phyloP scores from a whole-genome alignment of 2,329 filamentous ascomycete genomes.

The Exophiala calicioides region DNA sequence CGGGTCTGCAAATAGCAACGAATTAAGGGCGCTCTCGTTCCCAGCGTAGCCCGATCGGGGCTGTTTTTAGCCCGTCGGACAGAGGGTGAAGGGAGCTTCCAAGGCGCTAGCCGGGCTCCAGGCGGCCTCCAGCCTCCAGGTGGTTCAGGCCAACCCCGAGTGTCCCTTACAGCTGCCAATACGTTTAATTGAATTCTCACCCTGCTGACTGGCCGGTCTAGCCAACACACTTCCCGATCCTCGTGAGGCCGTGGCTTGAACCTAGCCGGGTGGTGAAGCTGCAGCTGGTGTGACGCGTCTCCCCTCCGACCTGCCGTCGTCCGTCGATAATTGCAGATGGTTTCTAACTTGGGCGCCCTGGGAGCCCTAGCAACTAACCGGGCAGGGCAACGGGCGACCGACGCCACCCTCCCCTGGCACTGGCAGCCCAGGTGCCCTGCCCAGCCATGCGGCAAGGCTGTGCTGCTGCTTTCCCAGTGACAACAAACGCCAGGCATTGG shows the following conservation, averaged over 20 bases:
- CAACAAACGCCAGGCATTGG: not conserved
- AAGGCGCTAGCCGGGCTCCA: not conserved
- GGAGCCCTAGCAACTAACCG: no score
- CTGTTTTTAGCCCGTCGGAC: constrained; percentile 3
- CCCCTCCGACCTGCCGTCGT: constrained; percentile 23
- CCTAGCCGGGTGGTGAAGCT: no score
- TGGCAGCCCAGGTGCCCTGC: constrained; percentile 9
- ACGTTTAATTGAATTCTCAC: no score
- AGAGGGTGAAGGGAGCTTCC: not conserved
- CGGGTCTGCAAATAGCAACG: constrained; percentile 22
- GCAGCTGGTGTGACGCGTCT: constrained; percentile 20
- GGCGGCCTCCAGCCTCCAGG: not conserved
- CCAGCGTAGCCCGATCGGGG: constrained; percentile 9
- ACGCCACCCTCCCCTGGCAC: no score
- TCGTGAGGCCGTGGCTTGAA: no score
- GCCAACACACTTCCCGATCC: not conserved
- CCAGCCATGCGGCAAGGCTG: constrained; percentile 23
- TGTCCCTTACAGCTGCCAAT: no score
- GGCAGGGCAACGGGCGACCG: no score
- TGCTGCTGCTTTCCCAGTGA: no score
- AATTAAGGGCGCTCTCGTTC: constrained; percentile 5
- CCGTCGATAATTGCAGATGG: no score
- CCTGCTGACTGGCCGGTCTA: no score
- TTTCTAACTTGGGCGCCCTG: no score
- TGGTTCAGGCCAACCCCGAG: constrained; percentile 1